phyloP scores from a whole-genome alignment of 2,329 filamentous ascomycete species.

The Diplodia scrobiculata region DNA sequence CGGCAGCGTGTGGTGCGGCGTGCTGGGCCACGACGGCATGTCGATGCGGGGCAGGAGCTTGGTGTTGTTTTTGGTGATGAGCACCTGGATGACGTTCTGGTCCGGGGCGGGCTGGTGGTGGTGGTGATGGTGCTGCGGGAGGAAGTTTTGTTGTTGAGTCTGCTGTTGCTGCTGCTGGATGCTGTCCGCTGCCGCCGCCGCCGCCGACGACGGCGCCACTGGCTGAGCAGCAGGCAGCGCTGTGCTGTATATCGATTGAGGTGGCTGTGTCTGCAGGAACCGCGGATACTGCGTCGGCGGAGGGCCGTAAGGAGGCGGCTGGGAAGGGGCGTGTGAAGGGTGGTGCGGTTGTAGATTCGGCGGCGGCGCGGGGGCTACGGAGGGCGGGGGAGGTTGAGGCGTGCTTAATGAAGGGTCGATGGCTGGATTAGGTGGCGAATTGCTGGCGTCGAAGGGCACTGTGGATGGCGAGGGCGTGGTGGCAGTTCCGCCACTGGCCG shows the following conservation, averaged over 20 bases:
- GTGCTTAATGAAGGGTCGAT: slow-evolving; percentile 13
- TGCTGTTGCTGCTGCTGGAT: background rate
- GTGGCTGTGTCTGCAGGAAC: slow-evolving; percentile 2
- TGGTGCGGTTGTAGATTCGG: background rate
- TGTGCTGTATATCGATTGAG: slow-evolving; percentile 5
- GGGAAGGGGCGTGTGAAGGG: background rate
- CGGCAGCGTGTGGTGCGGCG: slow-evolving; percentile 25
- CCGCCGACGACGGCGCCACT: background rate
- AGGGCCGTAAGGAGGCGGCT: background rate
- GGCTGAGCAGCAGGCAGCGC: background rate
- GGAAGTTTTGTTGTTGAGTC: background rate
- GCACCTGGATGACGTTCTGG: slow-evolving; percentile 27
- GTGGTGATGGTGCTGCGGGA: background rate
- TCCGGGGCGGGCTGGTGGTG: slow-evolving; percentile 9
- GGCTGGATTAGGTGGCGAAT: slow-evolving; percentile 25
- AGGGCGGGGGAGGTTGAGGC: background rate
- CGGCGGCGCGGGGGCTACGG: background rate
- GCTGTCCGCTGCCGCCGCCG: background rate
- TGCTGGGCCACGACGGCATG: slow-evolving; percentile 23
- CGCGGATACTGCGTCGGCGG: slow-evolving; percentile 13
- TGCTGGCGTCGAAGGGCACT: slow-evolving; percentile 27
- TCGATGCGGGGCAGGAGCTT: slow-evolving; percentile 27
- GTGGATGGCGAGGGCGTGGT: background rate
- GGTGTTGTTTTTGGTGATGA: slow-evolving; percentile 25
- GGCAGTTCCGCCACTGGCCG: background rate